Evolutionary conservation across 352 stramenopile genomes (phyloP).

Genomic region (Globisporangium radiosum): DNA sequence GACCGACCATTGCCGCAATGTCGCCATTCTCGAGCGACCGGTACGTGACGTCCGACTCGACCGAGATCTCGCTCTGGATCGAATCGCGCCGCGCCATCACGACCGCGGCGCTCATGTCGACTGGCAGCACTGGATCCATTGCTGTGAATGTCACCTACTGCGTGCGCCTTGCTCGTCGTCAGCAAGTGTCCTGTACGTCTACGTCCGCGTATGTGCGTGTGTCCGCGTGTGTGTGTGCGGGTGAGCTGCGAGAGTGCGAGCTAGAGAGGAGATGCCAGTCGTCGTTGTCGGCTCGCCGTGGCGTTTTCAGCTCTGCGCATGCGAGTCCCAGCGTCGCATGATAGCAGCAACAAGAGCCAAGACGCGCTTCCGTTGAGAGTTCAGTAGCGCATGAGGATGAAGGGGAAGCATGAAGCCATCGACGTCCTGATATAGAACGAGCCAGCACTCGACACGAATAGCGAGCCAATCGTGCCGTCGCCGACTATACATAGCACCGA

Average conservation of each 20-base stretch:
- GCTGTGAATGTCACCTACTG: too few species aligned
- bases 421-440: too few species aligned
- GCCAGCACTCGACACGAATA: too few species aligned
- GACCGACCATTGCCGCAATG: slow-evolving; percentile 10
- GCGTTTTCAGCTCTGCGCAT: background rate
- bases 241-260: background rate
- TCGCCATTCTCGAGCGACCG: slow-evolving; percentile 36
- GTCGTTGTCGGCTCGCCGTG: too few species aligned
- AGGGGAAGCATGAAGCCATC: too few species aligned
- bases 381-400: too few species aligned
- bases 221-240: background rate
- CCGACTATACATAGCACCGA: too few species aligned
- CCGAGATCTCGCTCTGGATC: slow-evolving; percentile 30
- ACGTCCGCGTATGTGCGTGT: background rate
- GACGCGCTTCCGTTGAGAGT: too few species aligned
- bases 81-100: slow-evolving; percentile 20
- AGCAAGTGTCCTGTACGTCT: background rate
- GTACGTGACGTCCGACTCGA: slow-evolving; percentile 40
- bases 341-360: too few species aligned
- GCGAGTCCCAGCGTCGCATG: too few species aligned
- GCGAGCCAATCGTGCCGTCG: too few species aligned
- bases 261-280: background rate
- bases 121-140: slow-evolving; percentile 16
- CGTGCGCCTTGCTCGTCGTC: too few species aligned
- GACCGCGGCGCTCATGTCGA: background rate